Base-by-base conservation (phyloP, 371 early-diverging fungal genomes). In the Mortierella sp. region DNA sequence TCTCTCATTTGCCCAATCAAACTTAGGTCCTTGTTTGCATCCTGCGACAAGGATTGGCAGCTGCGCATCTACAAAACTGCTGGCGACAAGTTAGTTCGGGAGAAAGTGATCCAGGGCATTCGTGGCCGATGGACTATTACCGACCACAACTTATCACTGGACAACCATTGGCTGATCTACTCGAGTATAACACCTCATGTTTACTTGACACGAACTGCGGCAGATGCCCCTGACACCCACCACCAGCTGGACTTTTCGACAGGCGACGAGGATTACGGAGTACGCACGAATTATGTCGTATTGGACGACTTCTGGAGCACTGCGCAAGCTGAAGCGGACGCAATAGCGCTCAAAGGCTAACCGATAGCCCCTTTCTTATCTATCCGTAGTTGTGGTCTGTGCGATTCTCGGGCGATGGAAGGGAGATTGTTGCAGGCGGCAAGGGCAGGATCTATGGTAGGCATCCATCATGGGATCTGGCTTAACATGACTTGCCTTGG, bases 341-440 rank as follows among this genome's bases (percentile, higher is more conserved):
- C 6, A 14, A 60, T 24, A 57, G 63, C 21, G 28, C 63, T 60
- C 34, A 38, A 60, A 10, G 42, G 42, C 48, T 24, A 63, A 42
- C 38, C 9, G 1, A 16, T 8, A n/a, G 2, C 9, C 9, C 57
- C 19, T 24, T 72, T 45, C 48, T 44, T 34, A n/a, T 63, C 11
- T 10, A 0, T 44, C 2, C 11, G 3, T 84, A 90, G 90, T 84
- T 94, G 28, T 94, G 94, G 94, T 91, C 92, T n/a, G 74, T 94
- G 42, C 91, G 93, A 31, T 92, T 94, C 74, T 92, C 92, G 28
- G 88, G 81, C 34, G 90, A 92, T 79, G 91, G 90, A 21, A 79
- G 88, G 50, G 94, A 93, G 77, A 79, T 95, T 58, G 90, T 95
- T 42, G 93, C 92, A 24, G 94, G 93, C 9, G 82, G 91, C 13